Conservation (phyloP, 495 filamentous ascomycete species). For the Extremus antarcticus region DNA sequence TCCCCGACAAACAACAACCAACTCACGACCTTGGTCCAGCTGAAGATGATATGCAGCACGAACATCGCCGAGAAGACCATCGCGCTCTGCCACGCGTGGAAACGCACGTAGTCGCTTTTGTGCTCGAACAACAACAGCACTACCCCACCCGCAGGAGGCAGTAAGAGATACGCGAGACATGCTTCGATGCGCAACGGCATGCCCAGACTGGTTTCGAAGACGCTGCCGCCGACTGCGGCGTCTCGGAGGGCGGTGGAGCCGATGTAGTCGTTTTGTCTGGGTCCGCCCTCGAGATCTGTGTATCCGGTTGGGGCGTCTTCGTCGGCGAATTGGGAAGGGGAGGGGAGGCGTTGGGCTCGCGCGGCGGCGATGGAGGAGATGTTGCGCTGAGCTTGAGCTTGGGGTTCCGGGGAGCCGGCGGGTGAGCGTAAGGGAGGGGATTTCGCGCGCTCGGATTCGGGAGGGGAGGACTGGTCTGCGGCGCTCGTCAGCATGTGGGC, state of each 20-base stretch:
- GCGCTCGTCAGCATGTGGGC: background rate
- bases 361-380: conserved; percentile 22
- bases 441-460: conserved; percentile 61
- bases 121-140: conserved; percentile 76
- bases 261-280: conserved; percentile 20
- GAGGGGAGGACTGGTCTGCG: conserved; percentile 65
- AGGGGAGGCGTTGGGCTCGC: conserved; percentile 16
- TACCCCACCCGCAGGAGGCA: conserved; percentile 81
- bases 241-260: conserved; percentile 23
- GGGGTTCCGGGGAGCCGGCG: conserved; percentile 45
- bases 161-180: conserved; percentile 73
- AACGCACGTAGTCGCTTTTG: conserved; percentile 93
- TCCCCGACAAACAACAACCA: conserved; percentile 74
- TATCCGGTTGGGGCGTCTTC: conserved; percentile 9
- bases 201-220: conserved; percentile 64
- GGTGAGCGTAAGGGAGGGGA: conserved; percentile 47
- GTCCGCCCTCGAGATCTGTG: conserved; percentile 13
- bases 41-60: conserved; percentile 72
- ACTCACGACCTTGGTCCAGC: conserved; percentile 70
- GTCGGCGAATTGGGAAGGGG: conserved; percentile 20
- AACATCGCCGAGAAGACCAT: conserved; percentile 79
- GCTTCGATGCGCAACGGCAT: conserved; percentile 70
- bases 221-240: conserved; percentile 30
- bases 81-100: conserved; percentile 91
- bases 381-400: conserved; percentile 27